Evolutionary conservation across 2,329 filamentous ascomycete species (phyloP).

Genomic region (Colletotrichum acutatum): DNA sequence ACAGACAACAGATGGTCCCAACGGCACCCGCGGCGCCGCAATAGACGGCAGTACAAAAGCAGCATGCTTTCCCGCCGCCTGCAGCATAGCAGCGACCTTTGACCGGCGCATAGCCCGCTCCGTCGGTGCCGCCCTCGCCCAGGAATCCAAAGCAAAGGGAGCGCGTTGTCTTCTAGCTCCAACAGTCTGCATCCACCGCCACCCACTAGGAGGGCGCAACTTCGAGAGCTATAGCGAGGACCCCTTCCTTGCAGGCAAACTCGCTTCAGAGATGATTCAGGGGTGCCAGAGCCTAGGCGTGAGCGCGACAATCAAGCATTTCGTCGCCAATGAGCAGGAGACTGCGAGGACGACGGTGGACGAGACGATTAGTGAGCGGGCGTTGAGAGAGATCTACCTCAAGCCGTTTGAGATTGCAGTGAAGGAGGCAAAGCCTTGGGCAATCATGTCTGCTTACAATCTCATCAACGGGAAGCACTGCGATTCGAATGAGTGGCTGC

Average conservation of each 20-base stretch:
- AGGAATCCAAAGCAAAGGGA: conserved; percentile 78
- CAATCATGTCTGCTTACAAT: conserved; percentile 46
- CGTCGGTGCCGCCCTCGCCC: conserved; percentile 76
- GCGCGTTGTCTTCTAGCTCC: conserved; percentile 72
- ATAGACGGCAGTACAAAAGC: conserved; percentile 33
- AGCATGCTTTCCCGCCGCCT: conserved; percentile 71
- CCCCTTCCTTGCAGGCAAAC: conserved; percentile 73
- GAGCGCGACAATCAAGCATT: conserved; percentile 70
- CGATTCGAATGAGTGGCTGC: conserved; percentile 57
- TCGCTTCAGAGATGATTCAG: conserved; percentile 72
- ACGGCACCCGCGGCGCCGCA: conserved; percentile 34
- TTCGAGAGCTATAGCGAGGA: conserved; percentile 74
- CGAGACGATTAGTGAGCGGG: conserved; percentile 40
- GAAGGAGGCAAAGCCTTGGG: conserved; percentile 40
- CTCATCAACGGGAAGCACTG: conserved; percentile 57
- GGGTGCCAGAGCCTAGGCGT: conserved; percentile 78
- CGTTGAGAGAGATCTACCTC: conserved; percentile 44
- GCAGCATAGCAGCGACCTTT: conserved; percentile 80
- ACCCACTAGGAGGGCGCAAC: conserved; percentile 69
- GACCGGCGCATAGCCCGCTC: conserved; percentile 73
- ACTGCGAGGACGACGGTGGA: conserved; percentile 51
- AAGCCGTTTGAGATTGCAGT: conserved; percentile 45
- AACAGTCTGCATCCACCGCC: conserved; percentile 68
- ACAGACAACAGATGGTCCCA: conserved; percentile 33
- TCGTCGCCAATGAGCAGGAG: conserved; percentile 45